Base-by-base conservation (phyloP, 805 yeast species). In the Saccharomycopsis fibuligera region DNA sequence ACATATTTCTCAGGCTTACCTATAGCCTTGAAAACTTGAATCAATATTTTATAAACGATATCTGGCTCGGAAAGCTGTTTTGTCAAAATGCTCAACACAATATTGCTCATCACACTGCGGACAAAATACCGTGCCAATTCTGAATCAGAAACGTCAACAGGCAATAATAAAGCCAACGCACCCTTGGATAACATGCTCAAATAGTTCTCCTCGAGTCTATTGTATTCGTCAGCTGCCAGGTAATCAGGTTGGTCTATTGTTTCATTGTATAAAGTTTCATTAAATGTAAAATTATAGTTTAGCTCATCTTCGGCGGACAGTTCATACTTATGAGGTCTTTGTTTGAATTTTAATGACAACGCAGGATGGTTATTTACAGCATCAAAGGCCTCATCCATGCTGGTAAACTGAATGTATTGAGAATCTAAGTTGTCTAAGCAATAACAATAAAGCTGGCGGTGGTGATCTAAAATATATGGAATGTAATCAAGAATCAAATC, bases 31-130 rank as follows among this genome's bases (percentile, higher is more conserved):
- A 44, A 48, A 21, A 41, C 27, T 3, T 31, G 27, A 4, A 49
- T 53, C 4, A 72, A 55, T 3, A 76, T 59, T 27, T 70, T 75
- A 67, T 78, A 73, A 1, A 77, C 54, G 59, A 73, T 69, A 62
- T 74, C 77, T n/a, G 76, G 76, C 48, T 76, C 78, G 8, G 72
- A 63, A 14, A 76, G 50, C 54, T 73, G 74, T 5, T 69, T 72
- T 4, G 74, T 58, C 1, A 69, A 54, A 48, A 68, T 74, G 37
- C 60, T 60, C 37, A 78, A 47, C 0, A 72, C 63, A 38, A 75
- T 54, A 40, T 75, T 79, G 22, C 68, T 64, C 12, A 75, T 36
- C 3, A 78, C 49, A 1, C 72, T 60, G 3, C 66, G 55, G 4
- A 75, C 48, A 43, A 78, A 69, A 22, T 66, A 59, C 4, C 58